Conservation (phyloP, 1,139 yeast species). For the Sugiyamaella sp. region DNA sequence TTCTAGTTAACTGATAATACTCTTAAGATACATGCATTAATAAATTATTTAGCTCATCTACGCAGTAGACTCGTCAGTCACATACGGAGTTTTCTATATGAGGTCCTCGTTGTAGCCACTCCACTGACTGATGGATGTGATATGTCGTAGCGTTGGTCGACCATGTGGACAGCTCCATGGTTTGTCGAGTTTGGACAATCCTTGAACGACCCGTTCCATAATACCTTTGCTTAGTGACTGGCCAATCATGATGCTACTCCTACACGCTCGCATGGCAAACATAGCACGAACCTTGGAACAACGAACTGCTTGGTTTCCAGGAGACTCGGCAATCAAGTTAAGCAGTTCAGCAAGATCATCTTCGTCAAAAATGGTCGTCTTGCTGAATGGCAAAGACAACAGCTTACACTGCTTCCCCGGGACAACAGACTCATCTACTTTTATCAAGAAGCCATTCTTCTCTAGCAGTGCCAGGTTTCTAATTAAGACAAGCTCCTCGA, state of each 20-base stretch:
- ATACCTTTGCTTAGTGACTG: constrained; percentile 57
- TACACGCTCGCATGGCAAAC: constrained; percentile 94
- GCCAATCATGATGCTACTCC: constrained; percentile 94
- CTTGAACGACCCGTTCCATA: constrained; percentile 69
- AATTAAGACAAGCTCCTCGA: constrained; percentile 73
- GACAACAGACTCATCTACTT: constrained; percentile 50
- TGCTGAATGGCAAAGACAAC: constrained; percentile 71
- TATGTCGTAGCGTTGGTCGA: constrained; percentile 92
- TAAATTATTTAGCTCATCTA: too few relatives aligned
- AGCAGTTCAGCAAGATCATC: constrained; percentile 76
- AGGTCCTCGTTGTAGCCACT: constrained; percentile 22
- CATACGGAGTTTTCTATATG: constrained; percentile 6
- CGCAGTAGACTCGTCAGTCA: too few relatives aligned
- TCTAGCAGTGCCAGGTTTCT: constrained; percentile 61
- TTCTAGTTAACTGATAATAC: constrained; percentile 10
- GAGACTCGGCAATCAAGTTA: constrained; percentile 53
- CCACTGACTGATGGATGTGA: constrained; percentile 52
- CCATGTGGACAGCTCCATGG: constrained; percentile 99
- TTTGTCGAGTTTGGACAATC: constrained; percentile 73
- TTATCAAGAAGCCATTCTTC: constrained; percentile 74
- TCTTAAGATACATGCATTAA: constrained; percentile 46
- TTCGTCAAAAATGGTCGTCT: constrained; percentile 63
- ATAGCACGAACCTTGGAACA: constrained; percentile 80
- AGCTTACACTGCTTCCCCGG: constrained; percentile 64
- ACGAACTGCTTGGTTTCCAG: constrained; percentile 47